Base-by-base conservation (phyloP, 2,329 filamentous ascomycete species). In the Fusarium keratoplasticum region DNA sequence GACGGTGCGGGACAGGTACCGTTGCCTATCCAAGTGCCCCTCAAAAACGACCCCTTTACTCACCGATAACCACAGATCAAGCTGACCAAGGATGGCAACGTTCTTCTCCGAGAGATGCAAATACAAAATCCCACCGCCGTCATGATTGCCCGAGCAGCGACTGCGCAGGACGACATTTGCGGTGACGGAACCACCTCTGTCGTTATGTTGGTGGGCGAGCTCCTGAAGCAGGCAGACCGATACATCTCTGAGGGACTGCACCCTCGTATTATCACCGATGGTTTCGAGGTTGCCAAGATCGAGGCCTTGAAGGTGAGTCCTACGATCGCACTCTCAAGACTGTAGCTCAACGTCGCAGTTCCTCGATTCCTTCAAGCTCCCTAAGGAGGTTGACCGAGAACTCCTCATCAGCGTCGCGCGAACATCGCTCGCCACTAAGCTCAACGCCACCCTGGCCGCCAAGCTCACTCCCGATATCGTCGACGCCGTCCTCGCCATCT, bases 121-220 rank as follows among this genome's bases (percentile, higher is more conserved):
- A 98, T 98, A 82, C 96, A 98, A 87, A 98, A 98, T 84, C 96
- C 96, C 31, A 99, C 96, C 38, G 96, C 96, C 76, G 96, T 96
- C 72, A 93, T 93, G 90, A 93, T 93, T 83, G 91, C 90, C 66
- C 87, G 91, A 82, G 95, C 96, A 80, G 96, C 96, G 67, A 99
- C 96, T 40, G 96, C 96, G 76, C 96, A 99, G 84, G 96, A 99
- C 84, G 96, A 99, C 80, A 99, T 99, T 79, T 97, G 95, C 78
- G 96, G 96, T 81, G 96, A 99, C 84, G 96, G 96, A 80, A 99
- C 96, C 79, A 99, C 96, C 47, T 98, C 95, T 55, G 96, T 98
- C 33, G 96, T 99, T 61, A 87, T 99, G 79, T 86, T 98, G 82
- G 95, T 99, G 61, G 96, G 96, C 83, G 96, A 99, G 87, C 91